Conservation (phyloP, 257 asterid genomes). For the Striga asiatica region DNA sequence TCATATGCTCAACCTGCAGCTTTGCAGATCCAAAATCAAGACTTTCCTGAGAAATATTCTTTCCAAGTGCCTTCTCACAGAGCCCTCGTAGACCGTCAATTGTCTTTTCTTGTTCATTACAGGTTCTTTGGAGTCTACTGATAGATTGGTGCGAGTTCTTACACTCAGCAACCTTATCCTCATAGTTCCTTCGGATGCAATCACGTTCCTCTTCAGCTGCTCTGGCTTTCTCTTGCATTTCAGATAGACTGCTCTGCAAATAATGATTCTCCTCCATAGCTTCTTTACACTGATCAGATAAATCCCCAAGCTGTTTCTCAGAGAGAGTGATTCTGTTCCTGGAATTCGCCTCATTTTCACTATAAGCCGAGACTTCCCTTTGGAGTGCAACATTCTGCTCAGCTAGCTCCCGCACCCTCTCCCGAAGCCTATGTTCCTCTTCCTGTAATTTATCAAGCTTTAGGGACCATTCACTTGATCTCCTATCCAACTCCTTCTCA, state of each 20-base stretch:
- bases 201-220: constrained; percentile 70
- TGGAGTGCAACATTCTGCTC: constrained; percentile 93
- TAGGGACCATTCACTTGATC: constrained; percentile 80
- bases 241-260: constrained; percentile 44
- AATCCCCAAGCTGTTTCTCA: constrained; percentile 52
- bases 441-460: constrained; percentile 78
- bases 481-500: constrained; percentile 85
- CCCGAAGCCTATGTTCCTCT: constrained; percentile 92
- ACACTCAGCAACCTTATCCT: constrained; percentile 71
- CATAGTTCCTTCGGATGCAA: constrained; percentile 52
- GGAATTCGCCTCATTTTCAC: constrained; percentile 51
- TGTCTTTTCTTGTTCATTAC: constrained; percentile 88
- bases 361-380: constrained; percentile 65
- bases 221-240: constrained; percentile 47
- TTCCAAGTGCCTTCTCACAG: constrained; percentile 57
- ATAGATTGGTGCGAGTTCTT: constrained; percentile 76
- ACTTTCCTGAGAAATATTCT: constrained; percentile 35
- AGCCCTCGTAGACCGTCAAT: constrained; percentile 70
- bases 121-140: constrained; percentile 68
- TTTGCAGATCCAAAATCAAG: constrained; percentile 48
- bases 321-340: constrained; percentile 33
- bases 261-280: constrained; percentile 41
- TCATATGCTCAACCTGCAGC: constrained; percentile 64
- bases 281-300: constrained; percentile 42
- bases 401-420: constrained; percentile 87